Evolutionary conservation across 345 rosid species (phyloP).

Genomic region (Isatis tinctoria): DNA sequence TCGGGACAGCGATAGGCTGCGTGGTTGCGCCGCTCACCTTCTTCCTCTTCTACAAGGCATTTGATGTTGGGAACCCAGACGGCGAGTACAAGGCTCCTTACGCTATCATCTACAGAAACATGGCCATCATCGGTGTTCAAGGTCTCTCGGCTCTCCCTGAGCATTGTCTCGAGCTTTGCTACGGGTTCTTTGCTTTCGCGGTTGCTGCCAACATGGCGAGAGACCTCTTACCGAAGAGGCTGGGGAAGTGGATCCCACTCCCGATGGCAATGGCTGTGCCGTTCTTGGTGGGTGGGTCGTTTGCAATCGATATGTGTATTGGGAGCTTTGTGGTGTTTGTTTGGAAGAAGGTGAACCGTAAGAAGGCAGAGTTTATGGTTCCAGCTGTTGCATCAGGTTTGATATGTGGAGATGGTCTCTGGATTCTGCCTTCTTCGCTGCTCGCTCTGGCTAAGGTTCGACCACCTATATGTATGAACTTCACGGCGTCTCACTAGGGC

Average conservation of each 20-base stretch:
- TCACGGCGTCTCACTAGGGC: constrained; percentile 33
- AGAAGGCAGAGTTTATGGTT: constrained; percentile 56
- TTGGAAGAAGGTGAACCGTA: constrained; percentile 53
- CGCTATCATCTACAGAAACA: constrained; percentile 76
- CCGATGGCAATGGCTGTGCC: constrained; percentile 99
- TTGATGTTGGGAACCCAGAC: constrained; percentile 83
- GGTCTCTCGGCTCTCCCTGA: constrained; percentile 90
- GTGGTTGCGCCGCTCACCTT: constrained; percentile 82
- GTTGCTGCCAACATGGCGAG: constrained; percentile 57
- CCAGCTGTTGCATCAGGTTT: constrained; percentile 92
- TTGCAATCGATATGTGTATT: constrained; percentile 80
- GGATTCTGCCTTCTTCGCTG: constrained; percentile 84
- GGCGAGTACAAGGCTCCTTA: constrained; percentile 98
- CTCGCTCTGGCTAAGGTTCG: constrained; percentile 64
- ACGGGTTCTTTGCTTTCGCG: constrained; percentile 77
- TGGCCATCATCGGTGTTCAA: constrained; percentile 92
- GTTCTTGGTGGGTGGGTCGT: constrained; percentile 83
- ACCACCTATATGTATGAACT: constrained; percentile 87
- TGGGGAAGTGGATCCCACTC: constrained; percentile 75
- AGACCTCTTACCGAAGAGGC: constrained; percentile 46
- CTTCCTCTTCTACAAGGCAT: constrained; percentile 84
- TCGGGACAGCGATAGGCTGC: constrained; percentile 86
- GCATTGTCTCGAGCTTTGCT: constrained; percentile 83
- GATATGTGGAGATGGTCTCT: constrained; percentile 90
- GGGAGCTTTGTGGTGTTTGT: constrained; percentile 56